Percentiles rank a stretch among this genome's conserved stretches.
Evolutionary conservation across 768 basidiomycete species (phyloP).

Genomic region (Boletus rubroflammeus): DNA sequence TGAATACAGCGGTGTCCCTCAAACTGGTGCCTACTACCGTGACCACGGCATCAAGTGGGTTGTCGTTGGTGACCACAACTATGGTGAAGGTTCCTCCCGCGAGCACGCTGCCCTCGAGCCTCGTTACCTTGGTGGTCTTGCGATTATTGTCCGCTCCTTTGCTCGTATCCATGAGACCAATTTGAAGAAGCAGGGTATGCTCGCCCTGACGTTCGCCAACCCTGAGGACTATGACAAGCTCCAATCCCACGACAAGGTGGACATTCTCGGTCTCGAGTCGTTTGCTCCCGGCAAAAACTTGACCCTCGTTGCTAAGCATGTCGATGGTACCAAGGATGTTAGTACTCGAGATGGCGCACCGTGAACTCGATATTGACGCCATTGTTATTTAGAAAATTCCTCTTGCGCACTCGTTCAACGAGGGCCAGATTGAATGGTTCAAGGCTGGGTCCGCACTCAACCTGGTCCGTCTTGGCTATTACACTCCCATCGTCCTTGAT

Average conservation of each 20-base stretch:
- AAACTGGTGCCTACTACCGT: conserved; percentile 84
- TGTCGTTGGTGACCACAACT: conserved; percentile 93
- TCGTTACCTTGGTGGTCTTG: conserved; percentile 90
- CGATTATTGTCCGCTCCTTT: conserved; percentile 94
- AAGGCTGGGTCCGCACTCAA: conserved; percentile 95
- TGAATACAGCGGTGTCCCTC: conserved; percentile 80
- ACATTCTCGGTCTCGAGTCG: conserved; percentile 81
- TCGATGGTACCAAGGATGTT: conserved; percentile 70
- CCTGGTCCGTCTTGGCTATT: conserved; percentile 49
- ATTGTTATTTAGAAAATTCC: conserved; percentile 50
- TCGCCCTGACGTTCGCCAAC: conserved; percentile 90
- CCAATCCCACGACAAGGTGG: conserved; percentile 80
- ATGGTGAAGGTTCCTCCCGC: conserved; percentile 97
- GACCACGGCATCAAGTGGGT: conserved; percentile 93
- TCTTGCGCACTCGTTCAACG: conserved; percentile 93
- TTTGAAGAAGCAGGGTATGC: conserved; percentile 99
- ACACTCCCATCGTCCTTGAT: background rate
- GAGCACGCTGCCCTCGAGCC: conserved; percentile 98
- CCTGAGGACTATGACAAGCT: conserved; percentile 94
- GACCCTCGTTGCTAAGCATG: conserved; percentile 76
- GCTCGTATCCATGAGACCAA: conserved; percentile 98
- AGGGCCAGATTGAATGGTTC: conserved; percentile 98
- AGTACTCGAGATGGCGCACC: conserved; percentile 15
- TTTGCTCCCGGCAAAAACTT: conserved; percentile 94
- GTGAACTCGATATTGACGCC: conserved; percentile 9